Evolutionary conservation across 192 early-diverging fungal species (phyloP), one percentile per base, ranked within the genome.

Genomic region (Coemansia sp.): DNA sequence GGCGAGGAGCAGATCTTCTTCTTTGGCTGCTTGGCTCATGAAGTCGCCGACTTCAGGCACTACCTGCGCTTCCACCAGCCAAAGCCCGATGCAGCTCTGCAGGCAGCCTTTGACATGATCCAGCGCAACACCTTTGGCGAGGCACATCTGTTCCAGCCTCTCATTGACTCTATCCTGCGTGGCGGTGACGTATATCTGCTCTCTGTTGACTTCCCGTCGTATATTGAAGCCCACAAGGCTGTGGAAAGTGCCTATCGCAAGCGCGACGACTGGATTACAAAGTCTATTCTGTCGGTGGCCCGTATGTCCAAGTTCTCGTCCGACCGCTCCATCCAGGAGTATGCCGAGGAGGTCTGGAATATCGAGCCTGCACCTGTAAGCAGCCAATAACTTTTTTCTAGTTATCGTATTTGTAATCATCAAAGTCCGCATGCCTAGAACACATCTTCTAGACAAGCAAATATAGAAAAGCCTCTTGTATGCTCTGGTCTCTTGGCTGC

Each of bases 1-100:
- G 94, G 94, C 18, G 85, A 90, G 48, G 94, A 99, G 37, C 95
- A 99, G 79, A 99, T 99, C 70, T 97, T 92, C 78, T 84, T 94
- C 78, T 99, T 99, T 85, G 96, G 96, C 37, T 82, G 85, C 57
- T 75, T 93, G 57, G 88, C 96, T 11, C 81, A 92, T 36, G 83
- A 94, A 63, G 96, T 98, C 1, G 94, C 93, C 58, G 94, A 98
- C 61, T 82, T 95, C 55, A 88, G 96, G 47, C 93, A 98, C 73
- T 84, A 84, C 28, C 87, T 96, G 69, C 83, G 86, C 80, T 93
- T 91, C 78, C 86, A 87, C 54, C 74, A 83, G 40, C 81, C 86
- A 30, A 78, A 84, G 30, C 86, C 94, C 57, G 88, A 96, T 63
- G 72, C 84, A 18, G 80, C 86, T 62, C 84, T 98, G 45, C 84